Percentiles rank a stretch among this genome's conserved stretches.
These are phyloP conservation scores for Aspergillus oerlinghausenensis DNA, from an alignment of 2,329 filamentous ascomycete species.

Conservation along the genomic window DNA sequence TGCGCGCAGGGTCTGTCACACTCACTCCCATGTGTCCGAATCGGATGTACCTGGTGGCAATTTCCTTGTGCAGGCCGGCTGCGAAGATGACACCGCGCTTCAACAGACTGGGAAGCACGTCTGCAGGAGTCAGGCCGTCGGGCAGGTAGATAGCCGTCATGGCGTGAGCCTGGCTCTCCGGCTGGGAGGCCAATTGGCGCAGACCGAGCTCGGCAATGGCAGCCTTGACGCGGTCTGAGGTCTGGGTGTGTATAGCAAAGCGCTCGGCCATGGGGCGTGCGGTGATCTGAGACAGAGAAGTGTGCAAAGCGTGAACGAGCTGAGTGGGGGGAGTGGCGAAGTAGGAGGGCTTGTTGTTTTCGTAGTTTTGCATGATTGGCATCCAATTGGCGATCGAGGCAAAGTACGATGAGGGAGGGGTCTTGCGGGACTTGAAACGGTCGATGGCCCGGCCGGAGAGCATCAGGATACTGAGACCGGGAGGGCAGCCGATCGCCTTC, in stretches of 20 bases:
- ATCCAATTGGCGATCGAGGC: constrained; percentile 97
- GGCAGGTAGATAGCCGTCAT: constrained; percentile 98
- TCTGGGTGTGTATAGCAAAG: constrained; percentile 74
- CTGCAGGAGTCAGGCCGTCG: constrained; percentile 71
- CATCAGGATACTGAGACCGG: constrained; percentile 91
- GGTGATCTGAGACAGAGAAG: constrained; percentile 79
- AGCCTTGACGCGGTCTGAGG: constrained; percentile 82
- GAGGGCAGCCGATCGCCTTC: constrained; percentile 94
- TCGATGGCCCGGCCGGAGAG: constrained; percentile 84
- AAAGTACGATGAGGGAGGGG: constrained; percentile 82
- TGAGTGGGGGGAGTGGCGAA: constrained; percentile 96
- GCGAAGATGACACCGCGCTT: constrained; percentile 92
- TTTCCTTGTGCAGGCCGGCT: constrained; percentile 92
- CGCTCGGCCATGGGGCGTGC: constrained; percentile 73
- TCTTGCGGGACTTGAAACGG: constrained; percentile 72
- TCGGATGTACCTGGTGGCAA: constrained; percentile 86
- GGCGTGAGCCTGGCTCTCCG: constrained; percentile 88
- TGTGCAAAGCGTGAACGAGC: constrained; percentile 88
- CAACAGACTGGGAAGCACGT: constrained; percentile 77
- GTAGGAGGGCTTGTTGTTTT: constrained; percentile 95
- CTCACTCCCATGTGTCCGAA: constrained; percentile 98
- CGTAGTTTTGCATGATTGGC: constrained; percentile 98
- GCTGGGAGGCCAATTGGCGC: constrained; percentile 77
- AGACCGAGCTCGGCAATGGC: constrained; percentile 75
- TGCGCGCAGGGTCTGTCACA: constrained; percentile 71